Evolutionary conservation across 495 filamentous ascomycete genomes (phyloP).

Genomic region (Lophium mytilinum): DNA sequence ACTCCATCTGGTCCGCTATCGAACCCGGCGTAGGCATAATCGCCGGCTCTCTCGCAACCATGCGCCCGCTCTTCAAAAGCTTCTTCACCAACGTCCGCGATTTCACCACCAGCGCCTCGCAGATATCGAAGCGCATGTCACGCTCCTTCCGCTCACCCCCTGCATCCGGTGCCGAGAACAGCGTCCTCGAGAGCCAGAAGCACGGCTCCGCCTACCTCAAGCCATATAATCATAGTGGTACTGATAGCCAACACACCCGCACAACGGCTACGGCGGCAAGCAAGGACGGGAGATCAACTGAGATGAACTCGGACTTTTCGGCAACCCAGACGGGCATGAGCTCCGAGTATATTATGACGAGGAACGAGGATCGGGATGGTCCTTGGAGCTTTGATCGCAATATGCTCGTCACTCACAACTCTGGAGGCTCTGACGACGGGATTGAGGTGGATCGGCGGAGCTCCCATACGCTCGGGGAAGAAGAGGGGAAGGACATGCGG

Average conservation of each 20-base stretch:
- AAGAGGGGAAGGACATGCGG: background rate
- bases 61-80: conserved; percentile 25
- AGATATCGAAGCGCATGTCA: background rate
- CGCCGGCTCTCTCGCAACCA: conserved; percentile 27
- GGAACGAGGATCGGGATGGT: background rate
- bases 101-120: background rate
- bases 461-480: background rate
- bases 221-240: background rate
- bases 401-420: background rate
- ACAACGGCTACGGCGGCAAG: background rate
- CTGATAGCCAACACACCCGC: background rate
- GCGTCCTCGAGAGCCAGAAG: background rate
- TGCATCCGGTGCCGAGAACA: background rate
- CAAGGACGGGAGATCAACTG: background rate
- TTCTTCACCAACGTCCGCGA: conserved; percentile 4
- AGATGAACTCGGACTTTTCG: background rate
- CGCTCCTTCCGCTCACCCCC: background rate
- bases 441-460: background rate
- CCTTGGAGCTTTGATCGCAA: background rate
- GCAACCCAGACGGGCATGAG: background rate
- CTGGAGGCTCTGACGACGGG: background rate
- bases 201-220: background rate
- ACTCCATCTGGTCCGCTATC: conserved; percentile 29
- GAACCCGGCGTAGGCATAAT: conserved; percentile 31
- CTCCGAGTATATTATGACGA: background rate